Conservation (phyloP, 1,284 basidiomycete species). For the Ustilago hordei region DNA sequence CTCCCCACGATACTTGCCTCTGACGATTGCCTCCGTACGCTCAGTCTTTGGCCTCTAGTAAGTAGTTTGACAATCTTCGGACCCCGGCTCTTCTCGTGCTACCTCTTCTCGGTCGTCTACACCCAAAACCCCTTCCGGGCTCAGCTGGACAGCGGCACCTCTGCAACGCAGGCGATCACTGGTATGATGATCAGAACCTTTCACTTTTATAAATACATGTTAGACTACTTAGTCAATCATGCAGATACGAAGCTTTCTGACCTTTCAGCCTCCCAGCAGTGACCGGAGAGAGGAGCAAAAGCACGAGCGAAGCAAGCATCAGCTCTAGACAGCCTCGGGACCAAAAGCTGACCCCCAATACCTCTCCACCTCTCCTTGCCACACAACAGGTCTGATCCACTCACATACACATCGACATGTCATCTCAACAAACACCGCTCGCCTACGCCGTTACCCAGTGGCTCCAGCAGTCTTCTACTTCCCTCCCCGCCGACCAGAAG, state of each 20-base stretch:
- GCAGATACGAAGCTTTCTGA: slow-evolving; percentile 52
- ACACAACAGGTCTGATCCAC: slow-evolving; percentile 3
- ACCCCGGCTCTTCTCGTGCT: not conserved
- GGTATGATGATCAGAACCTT: slow-evolving; percentile 54
- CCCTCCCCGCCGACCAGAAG: slow-evolving; percentile 39
- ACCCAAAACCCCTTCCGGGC: not conserved
- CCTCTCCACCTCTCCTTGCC: not conserved
- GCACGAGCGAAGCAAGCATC: not conserved
- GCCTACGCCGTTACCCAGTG: slow-evolving; percentile 64
- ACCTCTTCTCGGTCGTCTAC: not conserved
- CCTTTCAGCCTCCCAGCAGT: not conserved
- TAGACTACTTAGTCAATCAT: slow-evolving; percentile 53
- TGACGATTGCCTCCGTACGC: not conserved
- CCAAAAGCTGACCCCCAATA: slow-evolving; percentile 10
- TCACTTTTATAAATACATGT: slow-evolving; percentile 56
- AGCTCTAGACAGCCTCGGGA: not conserved
- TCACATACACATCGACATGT: slow-evolving; percentile 17
- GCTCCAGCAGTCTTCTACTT: slow-evolving; percentile 51
- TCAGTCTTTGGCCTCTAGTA: not conserved
- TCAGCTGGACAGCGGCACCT: not conserved
- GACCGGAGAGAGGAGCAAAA: slow-evolving; percentile 3
- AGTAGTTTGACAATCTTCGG: not conserved
- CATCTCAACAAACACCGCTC: slow-evolving; percentile 47
- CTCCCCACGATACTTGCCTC: not conserved
- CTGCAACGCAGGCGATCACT: not conserved